Conservation (phyloP, 345 rosid species). For the Eucalyptus pauciflora region DNA sequence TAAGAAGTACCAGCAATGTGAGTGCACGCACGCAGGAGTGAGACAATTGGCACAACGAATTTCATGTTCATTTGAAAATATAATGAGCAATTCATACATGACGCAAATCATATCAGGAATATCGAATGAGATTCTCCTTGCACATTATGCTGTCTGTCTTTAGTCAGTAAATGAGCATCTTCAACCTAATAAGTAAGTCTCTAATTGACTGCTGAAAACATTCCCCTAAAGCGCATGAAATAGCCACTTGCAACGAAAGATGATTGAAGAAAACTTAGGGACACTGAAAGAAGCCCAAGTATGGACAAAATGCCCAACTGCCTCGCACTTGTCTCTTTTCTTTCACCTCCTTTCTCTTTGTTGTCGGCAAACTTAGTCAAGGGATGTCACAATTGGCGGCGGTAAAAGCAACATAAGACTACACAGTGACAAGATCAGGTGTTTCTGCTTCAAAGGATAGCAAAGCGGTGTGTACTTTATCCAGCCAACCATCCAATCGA, state of each 20-base stretch:
- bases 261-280: too few species aligned
- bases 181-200: too few species aligned
- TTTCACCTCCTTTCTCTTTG: background rate
- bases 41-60: background rate
- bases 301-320: background rate
- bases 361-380: background rate
- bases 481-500: constrained; percentile 67
- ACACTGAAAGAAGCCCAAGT: too few species aligned
- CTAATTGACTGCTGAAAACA: too few species aligned
- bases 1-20: background rate
- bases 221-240: too few species aligned
- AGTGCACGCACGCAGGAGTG: rapidly evolving
- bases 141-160: rapidly evolving
- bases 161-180: too few species aligned
- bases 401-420: background rate
- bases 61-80: background rate
- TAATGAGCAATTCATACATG: background rate
- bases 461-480: background rate
- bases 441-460: constrained; percentile 82
- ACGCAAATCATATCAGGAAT: background rate
- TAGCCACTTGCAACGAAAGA: rapidly evolving
- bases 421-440: constrained; percentile 73
- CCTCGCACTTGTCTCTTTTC: background rate
- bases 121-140: too few species aligned
- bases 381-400: background rate